Evolutionary conservation across 2,329 filamentous ascomycete species (phyloP).

Genomic region (Pyrenophora graminea): DNA sequence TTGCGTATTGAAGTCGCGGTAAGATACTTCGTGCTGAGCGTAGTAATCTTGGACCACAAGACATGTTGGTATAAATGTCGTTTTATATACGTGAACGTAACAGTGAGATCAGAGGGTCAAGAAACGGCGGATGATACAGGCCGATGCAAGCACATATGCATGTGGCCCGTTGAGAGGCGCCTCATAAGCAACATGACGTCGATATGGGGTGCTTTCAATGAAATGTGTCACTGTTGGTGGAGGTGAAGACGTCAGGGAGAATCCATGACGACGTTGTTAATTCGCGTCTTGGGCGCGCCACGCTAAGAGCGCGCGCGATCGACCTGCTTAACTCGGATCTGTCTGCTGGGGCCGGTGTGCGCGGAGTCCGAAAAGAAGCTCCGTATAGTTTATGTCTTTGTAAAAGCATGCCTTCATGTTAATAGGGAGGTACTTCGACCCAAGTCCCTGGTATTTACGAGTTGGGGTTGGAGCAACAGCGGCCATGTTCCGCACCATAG

Average conservation of each 20-base stretch:
- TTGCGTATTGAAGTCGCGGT: conserved; percentile 9
- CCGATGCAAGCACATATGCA: conserved; percentile 4
- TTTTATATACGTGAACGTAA: conserved; percentile 19
- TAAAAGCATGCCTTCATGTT: not conserved
- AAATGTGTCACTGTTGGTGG: conserved; percentile 17
- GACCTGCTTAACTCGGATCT: not conserved
- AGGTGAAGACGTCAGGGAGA: conserved; percentile 18
- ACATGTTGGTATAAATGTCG: conserved; percentile 16
- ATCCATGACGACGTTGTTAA: conserved; percentile 31
- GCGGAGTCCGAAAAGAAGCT: not conserved
- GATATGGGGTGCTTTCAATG: conserved; percentile 11
- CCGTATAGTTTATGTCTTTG: not conserved
- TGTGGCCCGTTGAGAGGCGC: conserved; percentile 7
- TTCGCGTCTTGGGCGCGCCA: conserved; percentile 18
- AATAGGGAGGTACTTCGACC: not conserved
- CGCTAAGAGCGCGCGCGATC: conserved; percentile 17
- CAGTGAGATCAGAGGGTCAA: conserved; percentile 25
- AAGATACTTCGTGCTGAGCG: conserved; percentile 10
- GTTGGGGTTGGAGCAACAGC: not conserved
- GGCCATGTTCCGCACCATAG: not conserved
- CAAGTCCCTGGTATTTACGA: not conserved
- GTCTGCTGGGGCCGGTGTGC: conserved; percentile 6
- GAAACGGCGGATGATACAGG: conserved; percentile 4
- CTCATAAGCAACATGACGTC: conserved; percentile 27
- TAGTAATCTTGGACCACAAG: conserved; percentile 22